A percentile compares a stretch with the other conserved stretches of the same genome.
Evolutionary conservation across 2,329 filamentous ascomycete species (phyloP).

Genomic region (Dothistroma pini): DNA sequence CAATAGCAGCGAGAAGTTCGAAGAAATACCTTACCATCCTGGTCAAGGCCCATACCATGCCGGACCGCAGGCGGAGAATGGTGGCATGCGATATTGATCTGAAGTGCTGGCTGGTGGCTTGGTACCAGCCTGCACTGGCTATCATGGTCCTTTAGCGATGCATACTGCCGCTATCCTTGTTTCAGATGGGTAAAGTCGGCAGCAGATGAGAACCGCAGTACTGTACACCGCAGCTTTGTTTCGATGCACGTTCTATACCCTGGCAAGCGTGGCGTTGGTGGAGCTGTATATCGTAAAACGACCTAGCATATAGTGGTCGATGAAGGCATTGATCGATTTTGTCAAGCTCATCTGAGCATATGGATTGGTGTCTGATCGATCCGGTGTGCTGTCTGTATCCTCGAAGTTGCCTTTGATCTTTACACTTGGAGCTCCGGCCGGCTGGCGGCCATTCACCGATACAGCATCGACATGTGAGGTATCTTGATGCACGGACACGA

Average conservation of each 20-base stretch:
- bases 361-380: not conserved
- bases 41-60: constrained; percentile 2
- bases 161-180: not conserved
- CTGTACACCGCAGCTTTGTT: not conserved
- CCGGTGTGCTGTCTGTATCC: too few species aligned
- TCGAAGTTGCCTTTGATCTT: too few species aligned
- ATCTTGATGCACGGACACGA: not conserved
- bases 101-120: not conserved
- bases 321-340: not conserved
- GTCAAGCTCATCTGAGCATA: not conserved
- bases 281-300: not conserved
- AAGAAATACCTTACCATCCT: constrained; percentile 3
- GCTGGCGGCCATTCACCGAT: not conserved
- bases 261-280: constrained; percentile 1
- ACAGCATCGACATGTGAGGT: not conserved
- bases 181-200: not conserved
- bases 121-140: not conserved
- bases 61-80: constrained; percentile 3
- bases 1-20: constrained; percentile 5
- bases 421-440: too few species aligned
- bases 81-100: not conserved
- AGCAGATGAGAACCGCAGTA: not conserved
- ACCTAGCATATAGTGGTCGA: not conserved
- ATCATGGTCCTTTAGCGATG: not conserved
- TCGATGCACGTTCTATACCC: not conserved